Conservation (phyloP, 768 basidiomycete species). For the Amanita rubescens region DNA sequence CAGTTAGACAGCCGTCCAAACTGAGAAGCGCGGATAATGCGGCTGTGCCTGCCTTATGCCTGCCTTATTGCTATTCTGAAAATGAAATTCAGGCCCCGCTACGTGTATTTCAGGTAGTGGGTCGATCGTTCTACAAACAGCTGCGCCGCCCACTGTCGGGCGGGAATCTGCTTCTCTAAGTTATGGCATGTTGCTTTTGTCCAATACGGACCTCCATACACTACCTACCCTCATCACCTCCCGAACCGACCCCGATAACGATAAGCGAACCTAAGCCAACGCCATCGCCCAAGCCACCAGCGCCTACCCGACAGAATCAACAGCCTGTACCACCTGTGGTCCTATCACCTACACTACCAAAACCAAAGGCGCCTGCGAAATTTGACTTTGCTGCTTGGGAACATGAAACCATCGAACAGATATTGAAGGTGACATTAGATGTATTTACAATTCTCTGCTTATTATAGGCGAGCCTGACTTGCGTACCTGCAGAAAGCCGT, state of each 20-base stretch:
- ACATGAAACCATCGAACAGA: conserved; percentile 52
- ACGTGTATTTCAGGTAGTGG: too few relatives aligned
- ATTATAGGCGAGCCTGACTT: not conserved
- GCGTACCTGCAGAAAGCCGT: conserved; percentile 15
- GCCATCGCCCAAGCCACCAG: conserved; percentile 25
- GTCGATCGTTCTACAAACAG: too few relatives aligned
- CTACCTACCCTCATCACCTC: too few relatives aligned
- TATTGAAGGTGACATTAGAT: conserved; percentile 75
- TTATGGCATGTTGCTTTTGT: too few relatives aligned
- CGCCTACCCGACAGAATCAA: conserved; percentile 18
- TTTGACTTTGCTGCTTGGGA: conserved; percentile 67
- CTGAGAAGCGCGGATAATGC: too few relatives aligned
- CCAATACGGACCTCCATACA: too few relatives aligned
- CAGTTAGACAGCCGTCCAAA: too few relatives aligned
- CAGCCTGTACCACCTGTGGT: conserved; percentile 23
- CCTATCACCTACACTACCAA: conserved; percentile 29
- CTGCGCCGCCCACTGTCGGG: too few relatives aligned
- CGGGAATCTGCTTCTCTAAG: too few relatives aligned
- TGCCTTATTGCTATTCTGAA: too few relatives aligned
- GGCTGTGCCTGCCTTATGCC: too few relatives aligned
- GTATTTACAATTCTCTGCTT: conserved; percentile 36
- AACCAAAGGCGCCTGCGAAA: conserved; percentile 44
- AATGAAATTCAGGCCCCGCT: too few relatives aligned
- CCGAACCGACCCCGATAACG: not conserved
- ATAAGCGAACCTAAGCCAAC: conserved; percentile 36